These are phyloP conservation scores for Leccinum pallidistipes DNA, from an alignment of 1,284 basidiomycete species.

Conservation along the genomic window DNA sequence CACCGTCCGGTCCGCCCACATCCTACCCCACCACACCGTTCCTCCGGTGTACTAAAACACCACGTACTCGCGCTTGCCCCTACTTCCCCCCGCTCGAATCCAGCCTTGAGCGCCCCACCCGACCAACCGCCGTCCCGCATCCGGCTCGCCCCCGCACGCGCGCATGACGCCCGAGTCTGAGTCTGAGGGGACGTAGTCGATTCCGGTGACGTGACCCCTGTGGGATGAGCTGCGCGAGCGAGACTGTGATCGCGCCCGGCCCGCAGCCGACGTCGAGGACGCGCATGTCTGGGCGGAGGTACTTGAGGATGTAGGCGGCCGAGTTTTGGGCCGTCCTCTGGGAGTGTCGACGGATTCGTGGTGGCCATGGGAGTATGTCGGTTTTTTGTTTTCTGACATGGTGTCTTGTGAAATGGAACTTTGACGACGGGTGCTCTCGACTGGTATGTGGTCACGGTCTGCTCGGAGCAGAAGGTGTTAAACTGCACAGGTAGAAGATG, in stretches of 20 bases:
- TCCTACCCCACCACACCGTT: constrained; percentile 36
- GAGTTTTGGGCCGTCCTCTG: constrained; percentile 46
- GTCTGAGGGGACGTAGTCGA: constrained; percentile 36
- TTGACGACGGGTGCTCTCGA: too few species aligned
- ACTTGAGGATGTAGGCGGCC: constrained; percentile 41
- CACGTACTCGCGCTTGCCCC: constrained; percentile 32
- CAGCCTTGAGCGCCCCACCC: constrained; percentile 26
- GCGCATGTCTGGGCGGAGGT: constrained; percentile 40
- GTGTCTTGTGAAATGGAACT: too few species aligned
- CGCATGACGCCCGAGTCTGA: too few species aligned
- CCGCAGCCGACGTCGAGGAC: constrained; percentile 50
- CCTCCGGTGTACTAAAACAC: constrained; percentile 38
- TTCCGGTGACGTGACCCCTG: constrained; percentile 41
- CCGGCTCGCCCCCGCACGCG: constrained; percentile 25
- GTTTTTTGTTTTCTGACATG: constrained; percentile 11
- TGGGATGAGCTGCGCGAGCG: constrained; percentile 41
- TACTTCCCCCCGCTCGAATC: constrained; percentile 30
- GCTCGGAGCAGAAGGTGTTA: too few species aligned
- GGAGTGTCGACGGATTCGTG: constrained; percentile 41
- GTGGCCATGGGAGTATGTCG: constrained; percentile 35
- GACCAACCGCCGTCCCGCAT: constrained; percentile 27
- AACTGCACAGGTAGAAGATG: too few species aligned
- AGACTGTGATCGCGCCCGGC: constrained; percentile 45
- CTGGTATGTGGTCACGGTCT: too few species aligned
- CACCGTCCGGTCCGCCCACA: constrained; percentile 32